Conservation (phyloP, 139 green algal species). For the Closterium sp. region DNA sequence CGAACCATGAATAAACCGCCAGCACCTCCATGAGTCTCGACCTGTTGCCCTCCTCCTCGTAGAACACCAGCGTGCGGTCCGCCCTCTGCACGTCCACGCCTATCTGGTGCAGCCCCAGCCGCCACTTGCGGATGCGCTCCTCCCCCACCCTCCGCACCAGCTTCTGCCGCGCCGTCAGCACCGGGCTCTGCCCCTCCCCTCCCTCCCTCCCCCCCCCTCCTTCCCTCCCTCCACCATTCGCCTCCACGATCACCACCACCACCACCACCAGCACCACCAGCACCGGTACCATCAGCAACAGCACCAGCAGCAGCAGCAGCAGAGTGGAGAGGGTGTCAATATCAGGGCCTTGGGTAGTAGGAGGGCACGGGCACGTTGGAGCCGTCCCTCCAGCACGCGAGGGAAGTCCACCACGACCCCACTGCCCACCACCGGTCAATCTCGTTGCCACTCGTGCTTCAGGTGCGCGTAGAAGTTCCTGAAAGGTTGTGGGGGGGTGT, state of each 20-base stretch:
- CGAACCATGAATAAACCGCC: conserved; percentile 73
- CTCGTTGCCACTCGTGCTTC: conserved; percentile 21
- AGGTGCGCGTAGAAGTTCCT: conserved; percentile 25
- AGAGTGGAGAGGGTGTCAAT: background rate
- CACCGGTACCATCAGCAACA: background rate
- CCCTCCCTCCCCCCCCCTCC: background rate
- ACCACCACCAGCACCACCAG: background rate
- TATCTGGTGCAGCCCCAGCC: conserved; percentile 45
- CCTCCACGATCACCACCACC: background rate
- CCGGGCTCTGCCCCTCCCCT: conserved; percentile 1
- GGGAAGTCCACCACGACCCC: conserved; percentile 30
- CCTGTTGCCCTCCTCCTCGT: conserved; percentile 14
- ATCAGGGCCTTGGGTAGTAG: background rate
- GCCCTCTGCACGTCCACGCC: conserved; percentile 47
- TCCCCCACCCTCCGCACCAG: background rate
- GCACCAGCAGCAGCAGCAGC: background rate
- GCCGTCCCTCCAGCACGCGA: conserved; percentile 20
- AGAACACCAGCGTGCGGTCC: conserved; percentile 39
- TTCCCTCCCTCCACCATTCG: background rate
- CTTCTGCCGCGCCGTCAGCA: conserved; percentile 3
- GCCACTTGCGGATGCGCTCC: conserved; percentile 26
- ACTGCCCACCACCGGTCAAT: conserved; percentile 21
- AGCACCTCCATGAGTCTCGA: conserved; percentile 58
- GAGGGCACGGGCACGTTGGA: background rate
- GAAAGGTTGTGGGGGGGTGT: background rate